Conservation (phyloP, 148 eudicot genomes). For the Mesembryanthemum crystallinum region DNA sequence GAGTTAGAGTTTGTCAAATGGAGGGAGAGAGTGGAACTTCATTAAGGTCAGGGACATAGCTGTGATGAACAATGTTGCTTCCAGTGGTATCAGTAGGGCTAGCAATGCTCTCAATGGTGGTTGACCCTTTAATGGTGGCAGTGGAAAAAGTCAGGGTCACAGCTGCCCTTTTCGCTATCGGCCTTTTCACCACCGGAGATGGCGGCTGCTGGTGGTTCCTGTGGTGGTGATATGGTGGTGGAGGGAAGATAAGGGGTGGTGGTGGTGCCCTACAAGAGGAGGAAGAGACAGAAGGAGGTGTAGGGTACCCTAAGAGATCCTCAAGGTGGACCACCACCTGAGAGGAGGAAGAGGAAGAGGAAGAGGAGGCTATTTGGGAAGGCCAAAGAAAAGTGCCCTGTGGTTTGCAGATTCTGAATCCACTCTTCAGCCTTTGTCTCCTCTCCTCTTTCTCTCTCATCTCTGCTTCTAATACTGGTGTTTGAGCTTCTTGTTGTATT, state of each 20-base stretch:
- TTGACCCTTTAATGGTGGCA: constrained; percentile 29
- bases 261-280: constrained; percentile 24
- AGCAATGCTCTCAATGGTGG: constrained; percentile 31
- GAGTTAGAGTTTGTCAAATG: neutral
- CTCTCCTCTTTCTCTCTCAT: constrained; percentile 48
- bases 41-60: constrained; percentile 38
- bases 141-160: constrained; percentile 23
- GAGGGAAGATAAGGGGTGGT: constrained; percentile 17
- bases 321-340: constrained; percentile 50
- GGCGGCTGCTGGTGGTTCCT: constrained; percentile 22
- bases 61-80: constrained; percentile 19
- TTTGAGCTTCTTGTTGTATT: constrained; percentile 6
- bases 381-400: constrained; percentile 87
- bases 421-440: constrained; percentile 71
- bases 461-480: constrained; percentile 15
- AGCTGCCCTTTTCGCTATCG: constrained; percentile 51
- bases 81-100: constrained; percentile 22
- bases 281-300: constrained; percentile 79
- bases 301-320: constrained; percentile 52
- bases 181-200: constrained; percentile 39
- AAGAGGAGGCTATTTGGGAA: constrained; percentile 38
- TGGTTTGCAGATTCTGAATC: constrained; percentile 89
- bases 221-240: constrained; percentile 26
- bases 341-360: constrained; percentile 9
- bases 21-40: constrained; percentile 30